phyloP scores from a whole-genome alignment of 352 stramenopile species.

The Phytophthora cryptogea region DNA sequence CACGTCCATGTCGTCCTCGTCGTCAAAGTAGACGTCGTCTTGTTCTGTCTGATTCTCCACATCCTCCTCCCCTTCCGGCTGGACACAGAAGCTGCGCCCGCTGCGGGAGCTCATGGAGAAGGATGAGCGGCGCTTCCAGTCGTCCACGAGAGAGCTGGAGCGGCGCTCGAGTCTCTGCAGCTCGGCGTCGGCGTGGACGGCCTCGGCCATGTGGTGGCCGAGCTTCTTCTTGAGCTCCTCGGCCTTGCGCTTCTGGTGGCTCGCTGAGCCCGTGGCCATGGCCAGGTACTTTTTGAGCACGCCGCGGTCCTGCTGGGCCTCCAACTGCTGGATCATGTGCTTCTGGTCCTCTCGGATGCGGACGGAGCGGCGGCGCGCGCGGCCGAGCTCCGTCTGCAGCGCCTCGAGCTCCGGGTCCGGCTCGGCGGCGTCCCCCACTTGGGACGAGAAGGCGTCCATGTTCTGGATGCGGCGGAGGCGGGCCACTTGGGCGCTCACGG shows the following conservation, averaged over 20 bases:
- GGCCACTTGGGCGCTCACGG: conserved; percentile 54
- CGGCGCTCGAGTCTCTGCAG: conserved; percentile 60
- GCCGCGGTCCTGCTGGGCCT: conserved; percentile 57
- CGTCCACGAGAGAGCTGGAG: conserved; percentile 52
- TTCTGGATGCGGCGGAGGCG: conserved; percentile 45
- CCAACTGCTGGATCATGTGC: conserved; percentile 69
- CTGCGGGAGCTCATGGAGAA: conserved; percentile 25
- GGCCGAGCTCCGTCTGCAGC: conserved; percentile 47
- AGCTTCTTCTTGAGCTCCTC: conserved; percentile 65
- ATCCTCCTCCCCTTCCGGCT: conserved; percentile 30
- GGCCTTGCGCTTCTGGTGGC: conserved; percentile 35
- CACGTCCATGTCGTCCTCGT: conserved; percentile 35
- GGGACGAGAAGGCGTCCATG: conserved; percentile 27
- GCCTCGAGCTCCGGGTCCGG: conserved; percentile 40
- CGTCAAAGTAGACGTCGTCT: conserved; percentile 24
- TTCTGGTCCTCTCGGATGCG: conserved; percentile 56
- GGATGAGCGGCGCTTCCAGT: conserved; percentile 48
- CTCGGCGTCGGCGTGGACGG: conserved; percentile 53
- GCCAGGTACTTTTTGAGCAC: conserved; percentile 60
- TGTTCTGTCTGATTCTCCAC: conserved; percentile 15
- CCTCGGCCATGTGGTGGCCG: conserved; percentile 57
- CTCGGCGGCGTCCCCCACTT: conserved; percentile 16
- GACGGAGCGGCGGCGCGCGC: conserved; percentile 46
- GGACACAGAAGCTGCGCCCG: conserved; percentile 12
- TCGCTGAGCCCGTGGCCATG: conserved; percentile 46